Base-by-base conservation (phyloP, 257 asterid species). In the Thymus mandschuricus region DNA sequence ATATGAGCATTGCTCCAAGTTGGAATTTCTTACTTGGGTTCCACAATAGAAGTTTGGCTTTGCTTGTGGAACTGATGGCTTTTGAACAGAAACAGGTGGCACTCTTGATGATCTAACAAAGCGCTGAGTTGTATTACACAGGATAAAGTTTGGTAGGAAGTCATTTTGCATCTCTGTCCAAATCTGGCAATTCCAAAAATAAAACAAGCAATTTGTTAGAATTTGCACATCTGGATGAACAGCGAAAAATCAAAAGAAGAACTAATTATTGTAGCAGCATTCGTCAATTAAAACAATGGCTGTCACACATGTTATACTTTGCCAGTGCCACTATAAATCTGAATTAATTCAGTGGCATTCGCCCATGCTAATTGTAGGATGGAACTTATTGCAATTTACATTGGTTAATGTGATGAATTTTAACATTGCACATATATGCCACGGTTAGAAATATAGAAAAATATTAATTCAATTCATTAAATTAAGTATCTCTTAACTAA, bases 151-250 rank as follows among this genome's bases (percentile, higher is more conserved):
- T 15, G 96, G 97, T 76, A 95, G 74, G 83, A 95, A 95, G 83
- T 95, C 98, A 82, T 86, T 91, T 87, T 95, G 99, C 97, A 95
- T 88, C 85, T 89, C 98, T 10, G 92, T 84, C 98, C 99, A 95
- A 76, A 95, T 83, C 99, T 95, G 87, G 51, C 64, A 73, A 80
- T 49, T 51, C 61, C 56, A 85, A 80, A 29, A 57, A 56, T 66
- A 64, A 38, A 60, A 60, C 40, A 66, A 71, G 69, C 72, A 78
- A 73, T 76, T 71, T 33, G 81, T 81, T 60, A 78, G 70, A 63
- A 51, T 73, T 40, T 8, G 50, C 49, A 48, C 64, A 60, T 66
- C 27, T 30, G 31, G 56, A 78, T 52, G 48, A 28, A 58, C 11
- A 43, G 58, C 12, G 30, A 43, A 64, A 6, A 5, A 46, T 10